These are phyloP conservation scores for Leishmania mexicana DNA, from an alignment of 208 protist genomes.

Conservation along the genomic window DNA sequence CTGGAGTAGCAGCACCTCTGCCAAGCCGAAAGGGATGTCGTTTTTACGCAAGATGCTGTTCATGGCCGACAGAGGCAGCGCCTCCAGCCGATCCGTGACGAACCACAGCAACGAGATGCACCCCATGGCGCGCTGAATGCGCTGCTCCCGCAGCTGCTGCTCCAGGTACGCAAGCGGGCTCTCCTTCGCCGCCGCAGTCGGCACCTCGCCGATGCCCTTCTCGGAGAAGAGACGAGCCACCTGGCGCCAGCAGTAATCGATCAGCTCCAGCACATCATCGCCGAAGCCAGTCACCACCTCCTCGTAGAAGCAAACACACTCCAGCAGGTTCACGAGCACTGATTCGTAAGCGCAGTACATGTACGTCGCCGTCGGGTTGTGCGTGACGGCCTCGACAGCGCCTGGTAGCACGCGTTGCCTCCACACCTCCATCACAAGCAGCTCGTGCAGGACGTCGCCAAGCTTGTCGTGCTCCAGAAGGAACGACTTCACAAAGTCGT, in stretches of 20 bases:
- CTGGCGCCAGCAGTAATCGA: conserved; percentile 92
- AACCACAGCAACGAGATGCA: conserved; percentile 92
- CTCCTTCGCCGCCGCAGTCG: conserved; percentile 3
- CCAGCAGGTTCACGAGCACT: conserved; percentile 87
- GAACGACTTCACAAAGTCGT: conserved; percentile 87
- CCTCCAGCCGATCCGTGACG: conserved; percentile 78
- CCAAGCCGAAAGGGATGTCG: conserved; percentile 83
- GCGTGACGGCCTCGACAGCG: conserved; percentile 44
- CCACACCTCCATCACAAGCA: conserved; percentile 89
- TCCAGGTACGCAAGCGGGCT: conserved; percentile 33
- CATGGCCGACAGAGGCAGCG: conserved; percentile 72
- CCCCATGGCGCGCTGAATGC: conserved; percentile 65
- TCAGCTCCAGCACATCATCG: conserved; percentile 88
- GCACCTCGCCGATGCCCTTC: conserved; percentile 30
- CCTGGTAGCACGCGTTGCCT: conserved; percentile 74
- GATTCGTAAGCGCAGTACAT: conserved; percentile 87
- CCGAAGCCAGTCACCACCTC: conserved; percentile 74
- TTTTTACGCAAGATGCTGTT: conserved; percentile 84
- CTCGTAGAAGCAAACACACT: conserved; percentile 89
- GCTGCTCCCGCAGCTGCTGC: conserved; percentile 46
- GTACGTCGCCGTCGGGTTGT: conserved; percentile 78
- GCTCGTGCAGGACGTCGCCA: conserved; percentile 74
- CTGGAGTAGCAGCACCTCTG: conserved; percentile 75
- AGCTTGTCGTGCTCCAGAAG: conserved; percentile 84
- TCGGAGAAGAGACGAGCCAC: conserved; percentile 74